Conservation (phyloP, 257 asterid species). For the Buddleja alternifolia region DNA sequence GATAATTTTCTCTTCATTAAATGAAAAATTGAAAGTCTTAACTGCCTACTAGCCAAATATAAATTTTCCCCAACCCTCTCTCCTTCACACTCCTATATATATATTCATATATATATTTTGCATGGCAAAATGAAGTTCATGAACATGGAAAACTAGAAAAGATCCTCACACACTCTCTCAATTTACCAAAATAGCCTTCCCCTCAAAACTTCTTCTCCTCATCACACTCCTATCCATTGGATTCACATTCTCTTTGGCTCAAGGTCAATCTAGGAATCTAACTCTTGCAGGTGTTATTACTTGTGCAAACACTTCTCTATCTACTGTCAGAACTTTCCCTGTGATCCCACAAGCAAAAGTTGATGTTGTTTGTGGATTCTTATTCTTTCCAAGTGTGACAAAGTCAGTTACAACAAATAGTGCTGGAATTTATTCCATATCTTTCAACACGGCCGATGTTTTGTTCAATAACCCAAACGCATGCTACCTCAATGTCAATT, state of each 20-base stretch:
- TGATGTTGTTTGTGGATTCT: slow-evolving; percentile 24
- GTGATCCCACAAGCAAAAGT: slow-evolving; percentile 29
- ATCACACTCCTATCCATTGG: slow-evolving; percentile 7
- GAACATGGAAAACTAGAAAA: no score
- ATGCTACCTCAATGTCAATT: slow-evolving; percentile 13
- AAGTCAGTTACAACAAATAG: no score
- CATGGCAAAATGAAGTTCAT: no score
- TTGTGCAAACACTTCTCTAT: slow-evolving; percentile 21
- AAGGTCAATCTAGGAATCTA: not conserved
- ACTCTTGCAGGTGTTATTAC: slow-evolving; percentile 28
- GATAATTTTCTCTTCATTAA: no score
- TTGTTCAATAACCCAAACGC: slow-evolving; percentile 4
- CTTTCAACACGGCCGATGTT: not conserved
- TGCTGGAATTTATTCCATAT: slow-evolving; percentile 12
- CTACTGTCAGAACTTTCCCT: not conserved
- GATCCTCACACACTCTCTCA: no score
- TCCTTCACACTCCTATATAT: no score
- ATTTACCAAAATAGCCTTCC: slow-evolving; percentile 18
- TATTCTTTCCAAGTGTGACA: not conserved
- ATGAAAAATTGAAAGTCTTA: no score
- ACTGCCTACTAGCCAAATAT: no score
- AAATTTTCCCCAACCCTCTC: no score
- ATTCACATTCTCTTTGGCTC: not conserved
- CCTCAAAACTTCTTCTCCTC: slow-evolving; percentile 19
- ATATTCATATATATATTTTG: no score